Base-by-base conservation (phyloP, 2,329 filamentous ascomycete genomes). In the Botryotinia calthae region DNA sequence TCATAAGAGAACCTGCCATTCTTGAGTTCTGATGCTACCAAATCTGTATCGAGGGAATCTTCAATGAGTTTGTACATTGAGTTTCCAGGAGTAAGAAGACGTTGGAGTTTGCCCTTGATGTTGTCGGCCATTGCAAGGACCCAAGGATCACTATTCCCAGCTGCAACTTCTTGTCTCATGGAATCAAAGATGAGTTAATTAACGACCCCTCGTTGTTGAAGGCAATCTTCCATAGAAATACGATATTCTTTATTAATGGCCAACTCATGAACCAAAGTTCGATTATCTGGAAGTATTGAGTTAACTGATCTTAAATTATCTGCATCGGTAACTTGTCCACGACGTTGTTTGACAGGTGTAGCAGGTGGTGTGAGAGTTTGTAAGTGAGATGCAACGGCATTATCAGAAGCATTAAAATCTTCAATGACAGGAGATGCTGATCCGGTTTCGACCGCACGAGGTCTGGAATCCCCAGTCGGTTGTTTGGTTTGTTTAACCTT, bases 241-340 rank as follows among this genome's bases (percentile, higher is more conserved):
- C 91, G 89, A 80, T 91, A 95, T 76, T 94, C 90, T 77, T 89
- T 90, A 81, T 95, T 92, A 76, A 96, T 91, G 14, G 92, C 90
- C 62, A 96, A 83, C 82, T 95, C 93, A 79, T 95, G 93, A 0
- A 94, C 90, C 25, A 95, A 85, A 18, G 92, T 84, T 40, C 93
- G 87, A 77, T 95, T 96, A 73, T 91, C 87, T 0, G 92, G 93
- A 63, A 95, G 84, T 2, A 84, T 81, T 3, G 87, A 87, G 75
- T 86, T 76, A 14, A 76, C 75, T 54, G 74, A 76, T 54, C 79
- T 75, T 16, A 81, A 70, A 25, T 75, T 76, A 56, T 81, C 80
- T 22, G 79, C 78, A 71, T 77, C 66, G 7, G 77, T 76, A 46
- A 68, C 75, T 44, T 62, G 42, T 6, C 40, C 56, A 61, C 64